Evolutionary conservation across 768 basidiomycete genomes (phyloP).

Genomic region (Leucocoprinus leucothites): DNA sequence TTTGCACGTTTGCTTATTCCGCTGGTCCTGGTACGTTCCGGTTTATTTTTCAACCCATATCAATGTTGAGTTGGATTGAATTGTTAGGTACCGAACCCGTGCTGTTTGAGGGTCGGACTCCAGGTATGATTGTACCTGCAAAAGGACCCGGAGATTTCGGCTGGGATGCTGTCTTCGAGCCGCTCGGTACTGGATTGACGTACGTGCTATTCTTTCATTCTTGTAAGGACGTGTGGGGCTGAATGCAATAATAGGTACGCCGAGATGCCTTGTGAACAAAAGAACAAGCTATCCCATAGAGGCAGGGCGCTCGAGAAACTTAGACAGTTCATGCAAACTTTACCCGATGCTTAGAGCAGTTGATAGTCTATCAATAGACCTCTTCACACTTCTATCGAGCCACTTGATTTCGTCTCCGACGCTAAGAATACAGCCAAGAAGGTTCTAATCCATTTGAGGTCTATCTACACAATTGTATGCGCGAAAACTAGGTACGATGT

Average conservation of each 20-base stretch:
- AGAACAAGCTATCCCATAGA: conserved; percentile 73
- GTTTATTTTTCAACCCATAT: background rate
- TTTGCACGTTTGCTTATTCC: conserved; percentile 96
- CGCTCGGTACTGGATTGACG: conserved; percentile 74
- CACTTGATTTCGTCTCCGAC: no score
- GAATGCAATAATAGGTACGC: conserved; percentile 65
- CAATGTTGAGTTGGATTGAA: background rate
- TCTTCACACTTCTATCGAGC: no score
- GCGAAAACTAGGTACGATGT: background rate
- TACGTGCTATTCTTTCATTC: conserved; percentile 28
- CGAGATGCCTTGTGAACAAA: conserved; percentile 67
- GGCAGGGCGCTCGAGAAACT: conserved; percentile 73
- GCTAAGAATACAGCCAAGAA: no score
- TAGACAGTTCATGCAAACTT: conserved; percentile 41
- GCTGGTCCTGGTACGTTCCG: conserved; percentile 58
- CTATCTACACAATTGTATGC: background rate
- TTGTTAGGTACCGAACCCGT: conserved; percentile 60
- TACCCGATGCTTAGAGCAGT: background rate
- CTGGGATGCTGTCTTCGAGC: conserved; percentile 89
- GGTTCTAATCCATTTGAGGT: no score
- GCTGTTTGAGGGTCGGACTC: conserved; percentile 76
- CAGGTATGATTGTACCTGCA: conserved; percentile 86
- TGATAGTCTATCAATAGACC: background rate
- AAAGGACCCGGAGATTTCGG: conserved; percentile 80
- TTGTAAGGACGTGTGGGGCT: no score